Conservation (phyloP, 805 yeast species). For the Lipomyces spencermartinsiae region DNA sequence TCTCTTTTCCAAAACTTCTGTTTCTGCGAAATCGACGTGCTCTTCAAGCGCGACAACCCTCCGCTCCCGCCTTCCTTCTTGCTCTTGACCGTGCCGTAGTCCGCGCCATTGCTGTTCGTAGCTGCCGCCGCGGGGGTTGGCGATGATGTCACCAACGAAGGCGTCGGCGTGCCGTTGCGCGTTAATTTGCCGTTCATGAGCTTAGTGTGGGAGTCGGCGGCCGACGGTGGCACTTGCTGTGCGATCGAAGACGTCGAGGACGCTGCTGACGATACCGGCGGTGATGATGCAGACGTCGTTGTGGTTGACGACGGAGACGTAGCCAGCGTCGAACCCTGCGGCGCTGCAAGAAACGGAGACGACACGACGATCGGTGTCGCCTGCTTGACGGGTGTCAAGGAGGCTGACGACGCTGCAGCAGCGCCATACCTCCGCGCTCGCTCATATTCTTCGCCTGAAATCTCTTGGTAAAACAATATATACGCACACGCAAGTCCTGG, state of each 20-base stretch:
- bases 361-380: neutral
- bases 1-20: slow-evolving; percentile 36
- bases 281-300: slow-evolving; percentile 14
- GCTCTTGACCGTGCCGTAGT: slow-evolving; percentile 18
- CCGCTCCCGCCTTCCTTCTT: slow-evolving; percentile 30
- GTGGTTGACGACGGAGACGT: slow-evolving; percentile 15
- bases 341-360: neutral
- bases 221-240: slow-evolving; percentile 12
- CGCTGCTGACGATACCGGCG: slow-evolving; percentile 14
- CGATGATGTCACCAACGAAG: slow-evolving; percentile 9
- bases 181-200: slow-evolving; percentile 9
- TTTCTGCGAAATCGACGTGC: slow-evolving; percentile 26
- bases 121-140: slow-evolving; percentile 28
- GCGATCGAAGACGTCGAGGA: slow-evolving; percentile 18
- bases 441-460: slow-evolving; percentile 31
- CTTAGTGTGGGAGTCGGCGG: slow-evolving; percentile 11
- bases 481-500: slow-evolving; percentile 92
- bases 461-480: slow-evolving; percentile 72
- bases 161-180: slow-evolving; percentile 5
- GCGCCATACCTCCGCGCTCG: slow-evolving; percentile 25
- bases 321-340: neutral
- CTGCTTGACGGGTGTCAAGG: neutral
- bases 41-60: slow-evolving; percentile 30
- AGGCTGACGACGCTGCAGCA: slow-evolving; percentile 22
- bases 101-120: slow-evolving; percentile 1